Base-by-base conservation (phyloP, 306 rosid genomes). In the Cucumis hystrix region DNA sequence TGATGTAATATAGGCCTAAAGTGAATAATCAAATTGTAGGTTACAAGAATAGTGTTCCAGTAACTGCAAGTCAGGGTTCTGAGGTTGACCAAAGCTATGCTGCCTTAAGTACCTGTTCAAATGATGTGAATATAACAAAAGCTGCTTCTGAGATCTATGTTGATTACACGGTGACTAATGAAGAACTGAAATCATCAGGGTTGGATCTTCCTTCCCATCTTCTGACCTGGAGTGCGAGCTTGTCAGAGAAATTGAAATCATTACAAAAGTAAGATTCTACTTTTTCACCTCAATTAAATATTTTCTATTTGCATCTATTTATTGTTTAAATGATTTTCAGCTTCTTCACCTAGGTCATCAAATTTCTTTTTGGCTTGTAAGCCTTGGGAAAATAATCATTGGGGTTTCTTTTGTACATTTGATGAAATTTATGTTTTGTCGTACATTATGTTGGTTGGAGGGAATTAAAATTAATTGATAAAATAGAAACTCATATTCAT, bases 161-260 rank as follows among this genome's bases (percentile, higher is more conserved):
- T 23, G 71, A 64, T 18, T 55, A 56, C 66, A 76, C 14, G 14
- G 55, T 41, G 23, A 79, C 23, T 47, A 64, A 21, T 79, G 97
- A 82, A 33, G 87, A 80, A 77, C 82, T 60, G 75, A 87, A 83
- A 65, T 60, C 79, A 65, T 60, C 79, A 6, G 88, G 77, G 75
- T 59, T 54, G 62, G 90, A 88, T 71, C 77, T 82, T 65, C 89
- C 93, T 78, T 88, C 88, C 6, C 59, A 21, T 65, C 93, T 92
- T 76, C 83, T 86, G 30, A 78, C 78, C 78, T 83, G 81, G 72
- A 59, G 91, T 40, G 93, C 89, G 83, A 78, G 63, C 60, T 83
- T 96, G 83, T 83, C 92, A 64, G 92, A 88, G 85, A 91, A 86
- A 86, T 79, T 96, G 72, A 87, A 87, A 71, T 88, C 91, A 45